Base-by-base conservation (phyloP, 2,329 filamentous ascomycete species). In the Chaetomiaceae sp. region DNA sequence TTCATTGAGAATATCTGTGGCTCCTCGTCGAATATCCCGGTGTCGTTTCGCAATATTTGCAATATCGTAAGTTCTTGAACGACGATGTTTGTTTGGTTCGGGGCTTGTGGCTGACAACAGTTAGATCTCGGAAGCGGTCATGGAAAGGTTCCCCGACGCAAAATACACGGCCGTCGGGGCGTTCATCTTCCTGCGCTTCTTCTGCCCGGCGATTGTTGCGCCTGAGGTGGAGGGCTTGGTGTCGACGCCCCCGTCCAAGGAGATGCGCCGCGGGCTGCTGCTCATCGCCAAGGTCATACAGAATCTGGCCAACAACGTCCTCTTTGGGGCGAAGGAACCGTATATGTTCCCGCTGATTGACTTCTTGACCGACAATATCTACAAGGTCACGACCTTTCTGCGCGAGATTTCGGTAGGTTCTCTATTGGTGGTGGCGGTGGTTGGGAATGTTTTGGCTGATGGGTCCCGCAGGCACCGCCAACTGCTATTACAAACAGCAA, bases 291-390 rank as follows among this genome's bases (percentile, higher is more conserved):
- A 87, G 62, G 79, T 87, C 51, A 78, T 87, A 19, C 84, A 87
- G 59, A 86, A 86, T 60, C 70, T 87, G 31, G 84, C 83, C 31
- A 87, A 87, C 60, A 87, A 87, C 51, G 83, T 86, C 23, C 70
- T 86, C 1, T 87, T 87, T 58, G 83, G 84, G 4, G 81, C 82
- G 30, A 87, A 87, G 64, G 83, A 87, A 62, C 80, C 82, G 3
- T 87, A 85, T 61, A 87, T 87, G 84, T 84, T 81, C 55, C 81
- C 83, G 1, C 68, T 87, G 19, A 86, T 87, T 61, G 77, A 84
- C 51, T 87, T 87, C 54, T 66, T 87, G 19, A 81, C 82, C 0
- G 74, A 83, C 55, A 84, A 87, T 57, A 86, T 87, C 45, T 85
- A 83, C 62, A 71, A 75, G 30, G 81, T 87, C 14, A 86, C 82